Evolutionary conservation across 2,329 filamentous ascomycete species (phyloP).

Genomic region (Aspergillus novoparasiticus): DNA sequence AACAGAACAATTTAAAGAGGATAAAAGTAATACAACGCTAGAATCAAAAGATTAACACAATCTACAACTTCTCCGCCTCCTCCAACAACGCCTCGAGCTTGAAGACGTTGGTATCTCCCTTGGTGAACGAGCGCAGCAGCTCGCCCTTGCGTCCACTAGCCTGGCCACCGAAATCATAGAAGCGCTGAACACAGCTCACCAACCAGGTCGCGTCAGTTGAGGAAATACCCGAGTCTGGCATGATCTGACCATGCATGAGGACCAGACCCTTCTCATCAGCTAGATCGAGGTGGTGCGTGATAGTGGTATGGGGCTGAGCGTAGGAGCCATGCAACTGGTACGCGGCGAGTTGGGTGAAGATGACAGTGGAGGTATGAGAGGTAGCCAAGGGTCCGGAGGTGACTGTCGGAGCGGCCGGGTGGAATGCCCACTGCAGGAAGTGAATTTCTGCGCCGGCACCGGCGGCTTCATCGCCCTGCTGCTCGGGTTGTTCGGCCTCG

Average conservation of each 20-base stretch:
- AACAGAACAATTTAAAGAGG: background rate
- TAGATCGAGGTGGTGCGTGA: constrained; percentile 88
- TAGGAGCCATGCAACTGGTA: constrained; percentile 90
- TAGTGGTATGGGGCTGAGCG: constrained; percentile 86
- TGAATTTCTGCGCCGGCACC: constrained; percentile 79
- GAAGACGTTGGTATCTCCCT: constrained; percentile 72
- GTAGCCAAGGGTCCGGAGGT: constrained; percentile 43
- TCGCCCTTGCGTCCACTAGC: constrained; percentile 63
- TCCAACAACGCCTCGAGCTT: constrained; percentile 82
- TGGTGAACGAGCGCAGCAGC: constrained; percentile 79
- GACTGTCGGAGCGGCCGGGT: constrained; percentile 48
- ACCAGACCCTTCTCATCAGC: constrained; percentile 74
- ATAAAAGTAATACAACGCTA: background rate
- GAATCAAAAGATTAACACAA: background rate
- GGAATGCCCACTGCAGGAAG: constrained; percentile 95
- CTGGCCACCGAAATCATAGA: constrained; percentile 70
- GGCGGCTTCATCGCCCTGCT: constrained; percentile 30
- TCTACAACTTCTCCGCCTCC: constrained; percentile 77
- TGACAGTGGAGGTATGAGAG: constrained; percentile 69
- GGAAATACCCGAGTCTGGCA: constrained; percentile 73
- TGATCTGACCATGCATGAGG: constrained; percentile 79
- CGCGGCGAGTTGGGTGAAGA: constrained; percentile 93
- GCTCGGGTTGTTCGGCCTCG: constrained; percentile 16
- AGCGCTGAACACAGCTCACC: constrained; percentile 89
- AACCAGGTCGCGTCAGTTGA: constrained; percentile 86